Percentiles rank a stretch among this genome's conserved stretches.
These are phyloP conservation scores for Papiliotrema nemorosa DNA, from an alignment of 1,284 basidiomycete species.

Conservation along the genomic window DNA sequence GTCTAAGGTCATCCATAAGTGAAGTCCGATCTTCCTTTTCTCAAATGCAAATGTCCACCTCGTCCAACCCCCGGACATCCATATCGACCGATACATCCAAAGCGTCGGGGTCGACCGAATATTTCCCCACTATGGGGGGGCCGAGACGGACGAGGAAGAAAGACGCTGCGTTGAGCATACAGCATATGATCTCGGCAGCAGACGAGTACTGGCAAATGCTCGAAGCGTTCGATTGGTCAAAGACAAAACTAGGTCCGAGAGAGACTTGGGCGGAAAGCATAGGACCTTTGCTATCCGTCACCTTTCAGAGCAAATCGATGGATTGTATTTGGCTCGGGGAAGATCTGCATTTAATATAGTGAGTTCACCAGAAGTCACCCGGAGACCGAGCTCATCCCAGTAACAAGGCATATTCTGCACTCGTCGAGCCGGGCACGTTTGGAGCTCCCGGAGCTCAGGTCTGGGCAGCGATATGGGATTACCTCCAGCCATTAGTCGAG, in stretches of 20 bases:
- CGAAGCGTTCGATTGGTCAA: conserved; percentile 33
- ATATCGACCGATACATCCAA: conserved; percentile 7
- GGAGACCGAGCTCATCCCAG: conserved; percentile 12
- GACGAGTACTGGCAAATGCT: conserved; percentile 24
- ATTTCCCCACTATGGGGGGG: not conserved
- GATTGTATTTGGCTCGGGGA: conserved; percentile 35
- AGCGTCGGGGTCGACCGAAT: not conserved
- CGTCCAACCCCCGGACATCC: conserved; percentile 2
- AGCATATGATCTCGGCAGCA: conserved; percentile 3
- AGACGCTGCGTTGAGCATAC: not conserved
- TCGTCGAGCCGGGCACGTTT: conserved; percentile 31
- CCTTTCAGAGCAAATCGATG: conserved; percentile 24
- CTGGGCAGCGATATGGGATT: conserved; percentile 28
- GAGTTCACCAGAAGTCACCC: conserved; percentile 4
- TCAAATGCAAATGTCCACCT: conserved; percentile 3
- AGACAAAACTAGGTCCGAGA: conserved; percentile 30
- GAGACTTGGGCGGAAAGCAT: conserved; percentile 23
- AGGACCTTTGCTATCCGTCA: conserved; percentile 28
- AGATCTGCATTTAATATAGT: conserved; percentile 38
- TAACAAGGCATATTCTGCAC: conserved; percentile 26
- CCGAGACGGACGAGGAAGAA: not conserved
- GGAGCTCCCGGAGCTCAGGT: conserved; percentile 27
- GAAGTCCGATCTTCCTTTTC: conserved; percentile 5
- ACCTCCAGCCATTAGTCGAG: conserved; percentile 19
- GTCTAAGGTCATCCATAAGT: conserved; percentile 2